Evolutionary conservation across 176 grass and related monocot genomes (phyloP).

Genomic region (Bromus sterilis): DNA sequence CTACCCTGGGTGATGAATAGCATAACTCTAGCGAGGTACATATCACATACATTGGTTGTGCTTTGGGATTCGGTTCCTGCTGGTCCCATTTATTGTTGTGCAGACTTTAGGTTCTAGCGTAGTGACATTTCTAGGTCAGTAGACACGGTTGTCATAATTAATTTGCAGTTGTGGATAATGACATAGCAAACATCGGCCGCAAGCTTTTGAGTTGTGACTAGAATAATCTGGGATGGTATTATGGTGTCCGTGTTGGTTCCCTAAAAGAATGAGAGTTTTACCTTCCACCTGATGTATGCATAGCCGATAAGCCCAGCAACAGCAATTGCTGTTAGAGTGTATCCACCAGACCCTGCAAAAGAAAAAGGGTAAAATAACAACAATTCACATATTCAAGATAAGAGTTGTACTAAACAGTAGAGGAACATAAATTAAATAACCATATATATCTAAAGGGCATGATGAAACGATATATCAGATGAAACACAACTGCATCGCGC

Average conservation of each 20-base stretch:
- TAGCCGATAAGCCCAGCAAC: slow-evolving; percentile 65
- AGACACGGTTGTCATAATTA: too few species aligned
- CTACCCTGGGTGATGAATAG: too few species aligned
- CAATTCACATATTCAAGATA: too few species aligned
- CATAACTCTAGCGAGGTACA: too few species aligned
- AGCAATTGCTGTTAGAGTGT: slow-evolving; percentile 32
- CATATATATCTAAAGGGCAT: not conserved
- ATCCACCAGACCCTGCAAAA: slow-evolving; percentile 18
- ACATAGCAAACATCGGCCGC: not conserved
- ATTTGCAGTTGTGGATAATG: not conserved
- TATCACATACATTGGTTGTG: too few species aligned
- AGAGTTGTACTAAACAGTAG: not conserved
- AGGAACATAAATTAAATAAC: too few species aligned
- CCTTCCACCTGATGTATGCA: slow-evolving; percentile 74
- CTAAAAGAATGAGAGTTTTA: slow-evolving; percentile 12
- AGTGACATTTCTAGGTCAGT: too few species aligned
- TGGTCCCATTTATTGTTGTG: too few species aligned
- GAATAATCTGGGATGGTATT: not conserved
- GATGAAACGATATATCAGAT: not conserved
- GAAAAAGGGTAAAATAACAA: not conserved
- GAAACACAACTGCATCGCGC: too few species aligned
- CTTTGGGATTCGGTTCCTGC: too few species aligned
- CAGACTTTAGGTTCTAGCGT: not conserved
- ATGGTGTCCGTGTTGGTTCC: not conserved
- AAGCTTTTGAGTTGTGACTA: not conserved